A percentile compares a stretch with the other conserved stretches of the same genome.
Evolutionary conservation across 306 rosid genomes (phyloP).

Genomic region (Medicago truncatula): MtrunA17r5.0-ANR NC_053044.1:35265001-35265500

Average conservation of each 20-base stretch:
- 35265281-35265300: no score
- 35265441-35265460: no score
- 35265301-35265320: no score
- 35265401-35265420: no score
- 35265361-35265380: no score
- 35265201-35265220: background rate
- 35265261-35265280: no score
- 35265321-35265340: no score
- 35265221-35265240: background rate
- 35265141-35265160: slow-evolving; percentile 45
- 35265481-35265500: no score
- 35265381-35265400: no score
- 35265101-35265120: slow-evolving; percentile 46
- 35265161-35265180: slow-evolving; percentile 42
- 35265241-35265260: background rate
- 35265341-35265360: no score
- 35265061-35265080: slow-evolving; percentile 45
- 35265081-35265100: slow-evolving; percentile 45
- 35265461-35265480: no score
- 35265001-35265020: slow-evolving; percentile 20
- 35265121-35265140: slow-evolving; percentile 37
- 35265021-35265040: slow-evolving; percentile 27
- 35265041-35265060: slow-evolving; percentile 41
- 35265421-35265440: no score
- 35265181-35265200: slow-evolving; percentile 45